A percentile compares a stretch with the other conserved stretches of the same genome.
These are phyloP conservation scores for Pseudocercospora pini-densiflorae DNA, from an alignment of 2,329 filamentous ascomycete genomes.

Conservation along the genomic window DNA sequence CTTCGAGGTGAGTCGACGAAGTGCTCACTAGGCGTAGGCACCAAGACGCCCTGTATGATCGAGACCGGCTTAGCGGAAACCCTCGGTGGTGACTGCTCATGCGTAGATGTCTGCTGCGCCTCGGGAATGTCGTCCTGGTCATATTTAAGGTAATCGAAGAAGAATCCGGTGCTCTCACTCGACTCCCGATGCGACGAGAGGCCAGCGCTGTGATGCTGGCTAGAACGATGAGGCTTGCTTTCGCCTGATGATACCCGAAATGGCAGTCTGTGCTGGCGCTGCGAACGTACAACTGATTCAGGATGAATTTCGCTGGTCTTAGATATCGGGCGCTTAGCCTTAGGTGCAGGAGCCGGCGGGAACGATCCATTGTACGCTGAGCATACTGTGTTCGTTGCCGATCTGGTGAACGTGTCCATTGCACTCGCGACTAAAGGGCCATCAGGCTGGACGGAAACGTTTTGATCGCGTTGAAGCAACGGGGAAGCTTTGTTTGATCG, in stretches of 20 bases:
- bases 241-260: background rate
- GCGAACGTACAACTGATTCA: constrained; percentile 12
- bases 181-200: background rate
- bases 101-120: background rate
- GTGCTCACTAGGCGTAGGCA: background rate
- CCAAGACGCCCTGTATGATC: background rate
- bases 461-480: background rate
- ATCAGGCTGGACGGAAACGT: background rate
- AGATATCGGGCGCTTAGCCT: constrained; percentile 13
- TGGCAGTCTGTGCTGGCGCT: background rate
- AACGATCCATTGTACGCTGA: background rate
- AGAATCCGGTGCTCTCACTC: background rate
- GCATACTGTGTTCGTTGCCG: background rate
- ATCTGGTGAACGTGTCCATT: background rate
- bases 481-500: background rate
- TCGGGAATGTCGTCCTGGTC: background rate
- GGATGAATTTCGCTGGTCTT: constrained; percentile 12
- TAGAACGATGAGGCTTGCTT: background rate
- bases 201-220: background rate
- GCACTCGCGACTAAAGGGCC: background rate
- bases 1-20: background rate
- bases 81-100: background rate
- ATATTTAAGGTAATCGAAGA: constrained; percentile 4
- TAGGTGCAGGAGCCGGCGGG: background rate
- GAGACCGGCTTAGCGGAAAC: background rate